Evolutionary conservation across 1,284 basidiomycete genomes (phyloP).

Genomic region (Uromyces viciae-fabae): DNA sequence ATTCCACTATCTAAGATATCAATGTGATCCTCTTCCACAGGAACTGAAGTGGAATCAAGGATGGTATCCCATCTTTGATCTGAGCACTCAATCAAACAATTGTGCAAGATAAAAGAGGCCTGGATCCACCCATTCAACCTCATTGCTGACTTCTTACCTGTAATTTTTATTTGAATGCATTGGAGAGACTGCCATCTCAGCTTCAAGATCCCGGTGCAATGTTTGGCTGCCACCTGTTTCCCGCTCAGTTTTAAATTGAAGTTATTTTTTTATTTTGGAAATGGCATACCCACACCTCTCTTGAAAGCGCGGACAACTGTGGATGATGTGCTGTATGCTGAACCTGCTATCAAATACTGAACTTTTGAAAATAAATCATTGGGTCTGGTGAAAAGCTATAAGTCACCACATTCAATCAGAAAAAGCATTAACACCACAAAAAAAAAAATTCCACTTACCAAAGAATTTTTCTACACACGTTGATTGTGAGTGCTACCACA

Average conservation of each 20-base stretch:
- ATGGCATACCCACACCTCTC: background rate
- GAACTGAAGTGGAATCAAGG: too few species aligned
- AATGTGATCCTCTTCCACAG: too few species aligned
- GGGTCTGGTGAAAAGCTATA: too few species aligned
- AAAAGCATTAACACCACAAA: too few species aligned
- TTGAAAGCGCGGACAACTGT: conserved; percentile 10
- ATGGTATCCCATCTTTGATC: too few species aligned
- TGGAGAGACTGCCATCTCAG: conserved; percentile 10
- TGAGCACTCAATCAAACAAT: background rate
- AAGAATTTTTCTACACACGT: background rate
- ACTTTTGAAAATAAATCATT: background rate
- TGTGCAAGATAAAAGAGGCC: background rate
- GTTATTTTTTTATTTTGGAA: background rate
- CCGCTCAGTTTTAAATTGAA: conserved; percentile 15
- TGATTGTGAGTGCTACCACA: conserved; percentile 10
- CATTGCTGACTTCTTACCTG: background rate
- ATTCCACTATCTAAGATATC: too few species aligned
- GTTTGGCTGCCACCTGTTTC: background rate
- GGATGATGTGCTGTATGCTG: background rate
- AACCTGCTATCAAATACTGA: conserved; percentile 23
- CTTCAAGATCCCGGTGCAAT: conserved; percentile 22
- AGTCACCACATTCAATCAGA: too few species aligned
- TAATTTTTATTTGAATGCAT: background rate
- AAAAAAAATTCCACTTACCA: background rate
- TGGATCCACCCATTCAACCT: background rate